Evolutionary conservation across 495 filamentous ascomycete species (phyloP), one percentile per base, ranked within the genome.

Genomic region (Xylaria cubensis): DNA sequence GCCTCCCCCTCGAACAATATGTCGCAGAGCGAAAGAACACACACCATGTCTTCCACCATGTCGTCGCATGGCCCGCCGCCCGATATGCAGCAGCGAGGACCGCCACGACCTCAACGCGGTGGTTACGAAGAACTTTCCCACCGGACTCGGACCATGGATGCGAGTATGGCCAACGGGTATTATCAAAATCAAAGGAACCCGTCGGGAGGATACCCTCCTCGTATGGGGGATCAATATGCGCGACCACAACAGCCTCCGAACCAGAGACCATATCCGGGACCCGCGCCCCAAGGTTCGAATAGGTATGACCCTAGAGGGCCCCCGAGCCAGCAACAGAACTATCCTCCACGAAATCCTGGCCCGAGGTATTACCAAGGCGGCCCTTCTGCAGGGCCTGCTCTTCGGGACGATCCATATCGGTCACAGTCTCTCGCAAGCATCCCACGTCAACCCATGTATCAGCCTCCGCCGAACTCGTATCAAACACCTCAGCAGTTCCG

Each of bases 361-460:
- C 89, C 88, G 64, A 83, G 88, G 34, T 84, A 83, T 41, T 86
- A 90, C 63, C 86, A 85, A 67, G 82, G 84, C 59, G 83, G 81
- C 4, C 72, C 75, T 61, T 78, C 87, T 67, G 87, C 86, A 29
- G 84, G 87, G 51, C 91, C 94, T 53, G 92, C 94, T 39, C 76
- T 95, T 77, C 97, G 95, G 78, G 88, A 92, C 9, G 95, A 98
- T 81, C 84, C 91, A 17, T 95, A 92, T 82, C 88, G 95, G 55
- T 97, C 97, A 41, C 92, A 95, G 71, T 98, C 96, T n/a, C 90
- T 99, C 84, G 95, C 94, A 55, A 89, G 86, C 69, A 86, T 88
- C 73, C 86, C 88, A 62, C 88, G 92, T 44, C 92, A 90, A 4
- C 87, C 87, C 26, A 83, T 88, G 73, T 92, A 92, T 76, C 88